Evolutionary conservation across 2,329 filamentous ascomycete genomes (phyloP), one percentile per base, ranked within the genome.

Genomic region (Diaporthe nobilis): DNA sequence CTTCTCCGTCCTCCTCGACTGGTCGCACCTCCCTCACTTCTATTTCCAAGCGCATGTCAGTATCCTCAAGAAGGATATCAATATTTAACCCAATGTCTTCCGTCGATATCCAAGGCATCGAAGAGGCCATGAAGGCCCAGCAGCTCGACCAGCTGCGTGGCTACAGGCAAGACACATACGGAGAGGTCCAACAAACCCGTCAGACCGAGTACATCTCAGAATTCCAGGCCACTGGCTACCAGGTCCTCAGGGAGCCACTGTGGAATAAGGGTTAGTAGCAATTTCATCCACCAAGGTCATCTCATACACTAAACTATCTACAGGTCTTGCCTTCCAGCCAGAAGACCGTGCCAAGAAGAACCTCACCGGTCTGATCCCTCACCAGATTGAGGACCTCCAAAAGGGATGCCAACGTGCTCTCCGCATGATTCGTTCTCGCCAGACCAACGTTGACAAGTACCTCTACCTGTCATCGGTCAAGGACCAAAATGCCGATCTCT

Each of bases 401-500:
- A 92, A 88, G 72, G 91, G 93, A 83, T 90, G 89, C 80, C 87
- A 88, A 80, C 88, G 91, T 85, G 93, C 92, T 82, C 91, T 96
- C 86, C 92, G 92, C 84, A 93, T 95, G 86, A 92, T 96, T 81
- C 89, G 92, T 75, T 90, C 90, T 77, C 92, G 94, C 78, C 86
- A 90, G 78, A 94, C 93, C 63, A 86, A 88, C 78, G 92, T 97
- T 81, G 94, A 96, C 89, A 95, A 94, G 87, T 96, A 95, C 85
- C 90, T 95, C 74, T 97, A 96, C 85, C 88, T 97, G 83, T 94
- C 93, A 60, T 89, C 90, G 78, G 86, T 96, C 84, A 94, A 95
- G 86, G 90, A 90, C 82, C 91, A 92, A 81, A 96, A 96, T 83
- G 90, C 91, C 77, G 93, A 96, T 83, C 90, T 97, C 75, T 97